Conservation (phyloP, 305 asterid genomes). For the Solanum hybrid region DNA sequence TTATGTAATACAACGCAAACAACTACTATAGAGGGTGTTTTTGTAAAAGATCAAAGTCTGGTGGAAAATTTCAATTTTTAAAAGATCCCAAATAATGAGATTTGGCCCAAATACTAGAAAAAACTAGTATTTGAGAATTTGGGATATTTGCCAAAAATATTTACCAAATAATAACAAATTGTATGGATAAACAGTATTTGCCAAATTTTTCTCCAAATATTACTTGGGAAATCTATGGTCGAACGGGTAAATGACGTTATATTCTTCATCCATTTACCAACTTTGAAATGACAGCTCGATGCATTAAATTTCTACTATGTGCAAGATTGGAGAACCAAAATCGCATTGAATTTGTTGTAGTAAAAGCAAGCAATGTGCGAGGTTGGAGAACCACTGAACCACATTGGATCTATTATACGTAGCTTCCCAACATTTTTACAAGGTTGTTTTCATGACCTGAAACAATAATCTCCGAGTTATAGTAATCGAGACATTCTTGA, state of each 20-base stretch:
- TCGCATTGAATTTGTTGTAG: background rate
- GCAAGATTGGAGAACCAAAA: background rate
- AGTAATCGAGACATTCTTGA: background rate
- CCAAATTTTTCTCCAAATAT: no score
- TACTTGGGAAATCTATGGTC: no score
- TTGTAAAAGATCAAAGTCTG: no score
- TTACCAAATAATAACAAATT: no score
- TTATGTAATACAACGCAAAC: no score
- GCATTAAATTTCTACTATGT: background rate
- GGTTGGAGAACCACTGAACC: background rate
- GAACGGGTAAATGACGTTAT: background rate
- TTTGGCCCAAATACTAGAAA: no score
- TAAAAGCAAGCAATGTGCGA: background rate
- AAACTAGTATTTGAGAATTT: no score
- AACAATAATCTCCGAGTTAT: background rate
- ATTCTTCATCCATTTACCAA: background rate
- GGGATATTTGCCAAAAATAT: no score
- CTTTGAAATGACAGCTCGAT: background rate
- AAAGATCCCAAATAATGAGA: no score
- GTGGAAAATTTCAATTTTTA: no score
- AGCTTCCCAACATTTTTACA: background rate
- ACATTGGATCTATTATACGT: background rate
- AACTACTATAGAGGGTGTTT: no score
- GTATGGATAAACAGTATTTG: no score
- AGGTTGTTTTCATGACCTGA: background rate